Conservation (phyloP, 768 basidiomycete species). For the Trametes cingulata region DNA sequence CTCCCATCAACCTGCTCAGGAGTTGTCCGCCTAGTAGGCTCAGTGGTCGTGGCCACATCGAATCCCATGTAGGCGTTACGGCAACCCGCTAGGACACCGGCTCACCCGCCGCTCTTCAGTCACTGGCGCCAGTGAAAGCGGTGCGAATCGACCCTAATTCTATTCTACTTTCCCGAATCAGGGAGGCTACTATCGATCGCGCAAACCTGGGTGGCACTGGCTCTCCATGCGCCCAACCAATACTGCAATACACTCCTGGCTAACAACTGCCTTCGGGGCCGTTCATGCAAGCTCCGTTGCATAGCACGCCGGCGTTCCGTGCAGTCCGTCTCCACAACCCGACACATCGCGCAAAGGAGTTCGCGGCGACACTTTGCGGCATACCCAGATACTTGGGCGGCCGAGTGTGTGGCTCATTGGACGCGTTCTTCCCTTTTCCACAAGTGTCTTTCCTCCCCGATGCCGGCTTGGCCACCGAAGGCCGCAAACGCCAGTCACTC, state of each 20-base stretch:
- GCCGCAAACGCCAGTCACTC: too few species aligned
- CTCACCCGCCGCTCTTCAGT: background rate
- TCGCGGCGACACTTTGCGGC: background rate
- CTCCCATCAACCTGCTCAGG: background rate
- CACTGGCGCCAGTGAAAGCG: background rate
- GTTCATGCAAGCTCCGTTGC: background rate
- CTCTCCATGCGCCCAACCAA: background rate
- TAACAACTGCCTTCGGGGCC: background rate
- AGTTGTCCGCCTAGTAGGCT: background rate
- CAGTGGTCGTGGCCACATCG: background rate
- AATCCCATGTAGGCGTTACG: background rate
- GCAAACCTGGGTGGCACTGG: background rate
- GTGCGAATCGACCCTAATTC: background rate
- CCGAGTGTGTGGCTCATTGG: background rate
- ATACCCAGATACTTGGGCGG: background rate
- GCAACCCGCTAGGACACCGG: conserved; percentile 10
- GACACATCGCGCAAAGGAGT: background rate
- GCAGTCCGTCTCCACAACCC: background rate
- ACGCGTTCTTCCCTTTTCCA: background rate
- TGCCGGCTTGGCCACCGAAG: too few species aligned
- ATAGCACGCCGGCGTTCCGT: background rate
- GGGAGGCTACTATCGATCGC: background rate
- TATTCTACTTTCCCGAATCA: background rate
- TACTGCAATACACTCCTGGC: background rate
- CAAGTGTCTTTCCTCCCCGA: background rate